A percentile compares a stretch with the other conserved stretches of the same genome.
These are phyloP conservation scores for Candida boidinii DNA, from an alignment of 805 yeast genomes.

Conservation along the genomic window DNA sequence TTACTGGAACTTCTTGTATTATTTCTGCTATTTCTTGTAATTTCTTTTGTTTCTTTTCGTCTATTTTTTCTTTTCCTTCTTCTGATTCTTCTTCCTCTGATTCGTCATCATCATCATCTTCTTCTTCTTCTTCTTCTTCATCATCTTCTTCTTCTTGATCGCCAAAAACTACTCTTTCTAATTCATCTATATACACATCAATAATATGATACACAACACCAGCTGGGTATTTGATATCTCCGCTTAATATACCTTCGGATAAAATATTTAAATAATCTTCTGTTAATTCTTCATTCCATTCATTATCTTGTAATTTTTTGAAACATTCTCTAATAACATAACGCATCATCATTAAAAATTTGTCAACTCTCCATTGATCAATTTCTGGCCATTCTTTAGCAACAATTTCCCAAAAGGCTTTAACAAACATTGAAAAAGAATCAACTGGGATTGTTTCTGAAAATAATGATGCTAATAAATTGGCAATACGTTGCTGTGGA, in stretches of 20 bases:
- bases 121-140: slow-evolving; percentile 34
- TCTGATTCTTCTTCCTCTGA: slow-evolving; percentile 12
- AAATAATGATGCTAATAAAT: slow-evolving; percentile 51
- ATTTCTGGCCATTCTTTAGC: slow-evolving; percentile 75
- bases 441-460: slow-evolving; percentile 32
- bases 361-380: slow-evolving; percentile 84
- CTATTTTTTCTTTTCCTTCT: slow-evolving; percentile 10
- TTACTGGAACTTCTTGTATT: slow-evolving; percentile 42
- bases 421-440: slow-evolving; percentile 43
- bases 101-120: slow-evolving; percentile 16
- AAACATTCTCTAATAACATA: slow-evolving; percentile 62
- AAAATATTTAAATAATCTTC: slow-evolving; percentile 32
- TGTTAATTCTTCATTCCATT: slow-evolving; percentile 48
- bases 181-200: slow-evolving; percentile 79
- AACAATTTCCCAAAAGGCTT: slow-evolving; percentile 77
- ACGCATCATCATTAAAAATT: slow-evolving; percentile 75
- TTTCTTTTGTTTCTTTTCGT: slow-evolving; percentile 11
- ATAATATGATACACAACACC: slow-evolving; percentile 80
- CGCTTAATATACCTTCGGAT: slow-evolving; percentile 32
- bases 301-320: slow-evolving; percentile 38
- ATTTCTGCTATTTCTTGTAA: slow-evolving; percentile 19
- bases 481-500: slow-evolving; percentile 83
- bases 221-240: slow-evolving; percentile 50
- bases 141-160: slow-evolving; percentile 37
- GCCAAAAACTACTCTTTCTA: slow-evolving; percentile 56